These are phyloP conservation scores for Fusarium sp. DNA, from an alignment of 2,329 filamentous ascomycete species.

Conservation along the genomic window DNA sequence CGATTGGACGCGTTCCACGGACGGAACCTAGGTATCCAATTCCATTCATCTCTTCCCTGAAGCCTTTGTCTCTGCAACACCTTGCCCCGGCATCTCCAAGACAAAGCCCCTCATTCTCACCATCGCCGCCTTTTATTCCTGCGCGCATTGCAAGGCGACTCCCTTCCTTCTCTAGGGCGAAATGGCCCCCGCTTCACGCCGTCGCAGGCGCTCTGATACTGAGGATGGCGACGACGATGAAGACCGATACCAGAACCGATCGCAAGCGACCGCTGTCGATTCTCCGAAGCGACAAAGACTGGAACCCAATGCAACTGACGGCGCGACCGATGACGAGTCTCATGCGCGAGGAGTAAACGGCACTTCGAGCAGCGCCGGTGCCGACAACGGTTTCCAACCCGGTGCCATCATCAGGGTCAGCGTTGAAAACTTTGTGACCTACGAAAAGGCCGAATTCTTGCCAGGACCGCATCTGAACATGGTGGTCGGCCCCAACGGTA, in stretches of 20 bases:
- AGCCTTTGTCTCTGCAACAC: slow-evolving; percentile 3
- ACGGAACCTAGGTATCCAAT: slow-evolving; percentile 5
- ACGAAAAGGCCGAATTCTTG: slow-evolving; percentile 90
- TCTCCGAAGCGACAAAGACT: slow-evolving; percentile 54
- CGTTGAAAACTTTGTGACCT: slow-evolving; percentile 92
- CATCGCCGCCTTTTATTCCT: neutral
- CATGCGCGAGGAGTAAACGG: slow-evolving; percentile 28
- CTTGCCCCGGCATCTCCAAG: neutral
- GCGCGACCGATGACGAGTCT: slow-evolving; percentile 18
- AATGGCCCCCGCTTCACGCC: slow-evolving; percentile 52
- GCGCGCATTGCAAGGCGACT: neutral
- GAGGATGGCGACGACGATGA: slow-evolving; percentile 55
- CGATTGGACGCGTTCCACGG: slow-evolving; percentile 37
- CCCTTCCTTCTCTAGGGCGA: slow-evolving; percentile 6
- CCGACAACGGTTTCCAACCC: slow-evolving; percentile 66
- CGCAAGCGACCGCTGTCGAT: slow-evolving; percentile 40
- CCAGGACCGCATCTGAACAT: slow-evolving; percentile 96
- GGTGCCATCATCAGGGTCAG: slow-evolving; percentile 91
- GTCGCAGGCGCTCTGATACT: slow-evolving; percentile 58
- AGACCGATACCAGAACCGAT: slow-evolving; percentile 35
- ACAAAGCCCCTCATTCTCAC: neutral
- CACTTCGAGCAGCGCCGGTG: slow-evolving; percentile 23
- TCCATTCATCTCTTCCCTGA: neutral
- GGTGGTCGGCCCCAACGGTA: slow-evolving; percentile 99
- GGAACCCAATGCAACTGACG: slow-evolving; percentile 37